Conservation (phyloP, 2,329 filamentous ascomycete species). For the Penicillium sp. region DNA sequence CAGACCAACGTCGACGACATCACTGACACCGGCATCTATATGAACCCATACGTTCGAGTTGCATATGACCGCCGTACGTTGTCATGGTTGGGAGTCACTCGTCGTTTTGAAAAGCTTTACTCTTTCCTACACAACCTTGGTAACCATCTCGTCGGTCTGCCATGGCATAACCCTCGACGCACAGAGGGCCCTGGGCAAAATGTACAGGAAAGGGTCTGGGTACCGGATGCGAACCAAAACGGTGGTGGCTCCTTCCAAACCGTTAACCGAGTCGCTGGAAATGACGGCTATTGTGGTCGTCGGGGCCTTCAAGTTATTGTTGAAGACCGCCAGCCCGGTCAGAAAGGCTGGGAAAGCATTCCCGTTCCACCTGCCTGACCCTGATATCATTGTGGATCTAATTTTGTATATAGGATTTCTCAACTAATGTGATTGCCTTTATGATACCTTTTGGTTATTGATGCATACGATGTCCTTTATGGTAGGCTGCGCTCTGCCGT, state of each 20-base stretch:
- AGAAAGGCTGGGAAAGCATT: slow-evolving; percentile 48
- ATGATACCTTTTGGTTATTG: no score
- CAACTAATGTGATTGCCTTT: no score
- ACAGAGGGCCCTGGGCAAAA: slow-evolving; percentile 57
- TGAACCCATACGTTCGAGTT: slow-evolving; percentile 73
- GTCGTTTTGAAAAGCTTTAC: slow-evolving; percentile 66
- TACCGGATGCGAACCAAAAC: slow-evolving; percentile 28
- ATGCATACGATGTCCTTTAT: no score
- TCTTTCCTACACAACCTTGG: slow-evolving; percentile 58
- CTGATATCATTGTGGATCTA: not conserved
- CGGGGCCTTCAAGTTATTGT: slow-evolving; percentile 46
- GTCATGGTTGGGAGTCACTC: slow-evolving; percentile 58
- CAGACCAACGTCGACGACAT: slow-evolving; percentile 32
- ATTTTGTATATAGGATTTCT: not conserved
- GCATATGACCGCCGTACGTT: slow-evolving; percentile 62
- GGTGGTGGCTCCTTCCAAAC: slow-evolving; percentile 41
- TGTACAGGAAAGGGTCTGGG: slow-evolving; percentile 43
- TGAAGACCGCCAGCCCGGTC: slow-evolving; percentile 40
- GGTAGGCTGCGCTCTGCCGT: no score
- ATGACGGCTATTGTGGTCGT: slow-evolving; percentile 48
- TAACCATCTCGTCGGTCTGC: slow-evolving; percentile 57
- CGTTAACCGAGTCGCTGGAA: slow-evolving; percentile 39
- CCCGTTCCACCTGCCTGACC: slow-evolving; percentile 32
- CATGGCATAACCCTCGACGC: slow-evolving; percentile 60
- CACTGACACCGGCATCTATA: slow-evolving; percentile 60